Conservation (phyloP, 2,329 filamentous ascomycete genomes). For the Penicillium sp. region DNA sequence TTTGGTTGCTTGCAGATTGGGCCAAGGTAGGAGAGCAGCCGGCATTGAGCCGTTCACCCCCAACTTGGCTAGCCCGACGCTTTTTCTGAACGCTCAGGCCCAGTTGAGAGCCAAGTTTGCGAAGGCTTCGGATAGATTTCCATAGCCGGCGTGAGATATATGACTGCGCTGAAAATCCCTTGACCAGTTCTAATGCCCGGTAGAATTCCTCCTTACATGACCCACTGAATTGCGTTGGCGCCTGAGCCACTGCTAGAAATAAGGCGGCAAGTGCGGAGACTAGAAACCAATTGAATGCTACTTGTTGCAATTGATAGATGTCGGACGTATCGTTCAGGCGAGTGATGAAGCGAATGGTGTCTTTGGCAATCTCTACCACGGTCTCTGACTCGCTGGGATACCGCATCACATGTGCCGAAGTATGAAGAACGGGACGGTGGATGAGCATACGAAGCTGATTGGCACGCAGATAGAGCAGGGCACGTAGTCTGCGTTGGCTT, state of each 20-base stretch:
- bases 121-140: slow-evolving; percentile 61
- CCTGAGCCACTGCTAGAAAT: slow-evolving; percentile 63
- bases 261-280: slow-evolving; percentile 62
- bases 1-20: slow-evolving; percentile 56
- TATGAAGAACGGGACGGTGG: slow-evolving; percentile 81
- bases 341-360: slow-evolving; percentile 61
- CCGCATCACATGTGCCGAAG: slow-evolving; percentile 68
- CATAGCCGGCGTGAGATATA: slow-evolving; percentile 62
- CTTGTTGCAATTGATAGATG: slow-evolving; percentile 62
- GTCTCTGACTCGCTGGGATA: slow-evolving; percentile 70
- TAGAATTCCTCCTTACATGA: slow-evolving; percentile 63
- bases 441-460: slow-evolving; percentile 90
- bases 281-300: slow-evolving; percentile 65
- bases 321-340: slow-evolving; percentile 60
- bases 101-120: slow-evolving; percentile 60
- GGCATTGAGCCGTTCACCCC: neutral
- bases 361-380: slow-evolving; percentile 62
- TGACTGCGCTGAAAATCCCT: slow-evolving; percentile 59
- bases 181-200: slow-evolving; percentile 62
- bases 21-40: slow-evolving; percentile 53
- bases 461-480: slow-evolving; percentile 80
- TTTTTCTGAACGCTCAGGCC: slow-evolving; percentile 46
- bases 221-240: slow-evolving; percentile 57
- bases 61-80: slow-evolving; percentile 6
- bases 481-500: slow-evolving; percentile 69